Evolutionary conservation across 306 rosid species (phyloP).

Genomic region (Vicia faba): DNA sequence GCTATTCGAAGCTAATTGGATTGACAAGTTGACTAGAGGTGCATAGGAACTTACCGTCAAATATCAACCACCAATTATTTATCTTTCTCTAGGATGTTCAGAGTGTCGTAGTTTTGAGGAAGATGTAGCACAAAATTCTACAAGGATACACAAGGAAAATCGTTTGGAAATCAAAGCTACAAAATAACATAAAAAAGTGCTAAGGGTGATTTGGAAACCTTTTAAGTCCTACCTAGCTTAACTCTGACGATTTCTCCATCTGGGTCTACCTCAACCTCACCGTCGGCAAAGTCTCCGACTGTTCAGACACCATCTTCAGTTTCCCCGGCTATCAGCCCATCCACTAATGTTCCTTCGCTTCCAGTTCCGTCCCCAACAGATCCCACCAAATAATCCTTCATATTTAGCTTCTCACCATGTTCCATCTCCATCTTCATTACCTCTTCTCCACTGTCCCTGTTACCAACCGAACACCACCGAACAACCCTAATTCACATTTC

Average conservation of each 20-base stretch:
- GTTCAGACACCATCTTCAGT: slow-evolving; percentile 38
- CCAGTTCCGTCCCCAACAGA: slow-evolving; percentile 53
- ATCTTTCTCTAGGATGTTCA: slow-evolving; percentile 48
- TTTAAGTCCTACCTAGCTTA: too few relatives aligned
- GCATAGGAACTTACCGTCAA: slow-evolving; percentile 47
- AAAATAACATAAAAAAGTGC: too few relatives aligned
- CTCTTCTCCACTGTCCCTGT: too few relatives aligned
- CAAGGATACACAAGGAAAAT: too few relatives aligned
- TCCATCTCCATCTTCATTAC: too few relatives aligned
- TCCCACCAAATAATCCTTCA: too few relatives aligned
- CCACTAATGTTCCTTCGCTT: slow-evolving; percentile 47
- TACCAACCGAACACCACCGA: too few relatives aligned
- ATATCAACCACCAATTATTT: slow-evolving; percentile 48
- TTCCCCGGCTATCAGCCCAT: slow-evolving; percentile 55
- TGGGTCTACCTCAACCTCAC: slow-evolving; percentile 30
- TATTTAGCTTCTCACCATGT: too few relatives aligned
- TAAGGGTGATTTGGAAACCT: too few relatives aligned
- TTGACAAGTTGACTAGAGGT: slow-evolving; percentile 44
- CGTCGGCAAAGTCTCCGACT: slow-evolving; percentile 44
- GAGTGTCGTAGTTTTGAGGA: slow-evolving; percentile 42
- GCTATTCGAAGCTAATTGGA: slow-evolving; percentile 57
- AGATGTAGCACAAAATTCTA: slow-evolving; percentile 38
- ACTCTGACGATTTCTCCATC: slow-evolving; percentile 56
- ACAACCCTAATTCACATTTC: too few relatives aligned
- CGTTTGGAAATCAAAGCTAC: too few relatives aligned